A percentile compares a stretch with the other conserved stretches of the same genome.
Conservation (phyloP, 2,329 filamentous ascomycete species). For the Colletotrichum caudatum region DNA sequence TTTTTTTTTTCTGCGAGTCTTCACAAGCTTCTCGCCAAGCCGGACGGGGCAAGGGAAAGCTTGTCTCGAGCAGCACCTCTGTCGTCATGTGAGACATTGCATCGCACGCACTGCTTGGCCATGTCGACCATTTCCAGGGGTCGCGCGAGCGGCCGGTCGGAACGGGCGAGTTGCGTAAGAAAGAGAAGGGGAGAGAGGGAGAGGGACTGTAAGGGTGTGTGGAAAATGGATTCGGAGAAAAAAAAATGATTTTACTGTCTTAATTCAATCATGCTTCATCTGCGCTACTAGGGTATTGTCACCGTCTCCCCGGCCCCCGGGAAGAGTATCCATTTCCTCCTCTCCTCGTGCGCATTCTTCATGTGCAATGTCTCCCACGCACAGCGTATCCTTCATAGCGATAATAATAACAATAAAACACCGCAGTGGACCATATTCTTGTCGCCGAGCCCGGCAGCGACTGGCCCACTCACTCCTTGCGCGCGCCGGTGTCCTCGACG, state of each 20-base stretch:
- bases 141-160: neutral
- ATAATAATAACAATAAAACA: neutral
- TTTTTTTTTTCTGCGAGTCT: neutral
- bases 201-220: neutral
- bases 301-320: neutral
- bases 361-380: neutral
- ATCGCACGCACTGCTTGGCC: neutral
- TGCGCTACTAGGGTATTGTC: slow-evolving; percentile 15
- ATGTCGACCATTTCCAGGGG: neutral
- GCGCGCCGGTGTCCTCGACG: slow-evolving; percentile 23
- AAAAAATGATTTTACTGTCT: slow-evolving; percentile 12
- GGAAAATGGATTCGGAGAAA: neutral
- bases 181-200: neutral
- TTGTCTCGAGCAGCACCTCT: slow-evolving; percentile 12
- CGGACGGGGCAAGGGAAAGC: slow-evolving; percentile 26
- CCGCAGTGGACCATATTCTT: neutral
- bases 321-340: neutral
- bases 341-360: neutral
- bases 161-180: neutral
- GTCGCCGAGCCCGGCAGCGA: slow-evolving; percentile 20
- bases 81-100: slow-evolving; percentile 2
- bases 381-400: neutral
- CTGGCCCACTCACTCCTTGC: slow-evolving; percentile 19
- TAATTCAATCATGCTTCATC: neutral
- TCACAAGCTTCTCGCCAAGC: slow-evolving; percentile 38